Evolutionary conservation across 1,284 basidiomycete genomes (phyloP), one percentile per base, ranked within the genome.

Genomic region (Sparassis latifolia): DNA sequence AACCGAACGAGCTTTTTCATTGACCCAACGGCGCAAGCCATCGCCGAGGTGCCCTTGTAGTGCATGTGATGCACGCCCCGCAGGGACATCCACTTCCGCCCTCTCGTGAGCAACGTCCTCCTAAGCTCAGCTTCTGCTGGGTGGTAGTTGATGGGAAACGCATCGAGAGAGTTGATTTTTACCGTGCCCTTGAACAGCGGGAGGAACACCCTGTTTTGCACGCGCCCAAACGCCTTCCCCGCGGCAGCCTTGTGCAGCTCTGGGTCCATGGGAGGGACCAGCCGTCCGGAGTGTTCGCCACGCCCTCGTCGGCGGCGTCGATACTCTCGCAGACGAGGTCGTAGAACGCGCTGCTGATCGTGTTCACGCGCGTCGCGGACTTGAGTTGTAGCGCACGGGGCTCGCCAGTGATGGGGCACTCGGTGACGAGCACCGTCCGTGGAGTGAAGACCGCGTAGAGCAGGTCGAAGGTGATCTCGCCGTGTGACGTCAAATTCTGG

Each of bases 381-480:
- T 64, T 53, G 9, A 78, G 65, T 40, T 70, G 66, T 56, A 77
- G 71, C 5, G 78, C 67, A 44, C 77, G 70, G 1, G 72, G 72
- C 31, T 75, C 73, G 10, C 74, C 74, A 0, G 78, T 79, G 43
- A 76, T 64, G 29, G 74, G 69, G 61, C 80, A 80, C 3, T 62
- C 66, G 1, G 73, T 70, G 30, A 78, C 68, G 58, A 82, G 64
- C 42, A 76, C 59, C 3, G 72, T 69, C 33, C 75, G 69, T 2
- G 79, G 79, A 30, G 78, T 68, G 48, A 82, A 66, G 54, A 84
- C 68, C 10, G 75, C 69, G 59, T 77, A 77, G 35, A 83, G 67
- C 32, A 78, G 68, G 27, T 77, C 72, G 57, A 70, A 82, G 2
- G 76, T 77, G 55, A 82, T 82, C 58, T 82, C 79, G 7, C 68